A percentile compares a stretch with the other conserved stretches of the same genome.
Evolutionary conservation across 2,329 filamentous ascomycete genomes (phyloP).

Genomic region (Knufia petricola): DNA sequence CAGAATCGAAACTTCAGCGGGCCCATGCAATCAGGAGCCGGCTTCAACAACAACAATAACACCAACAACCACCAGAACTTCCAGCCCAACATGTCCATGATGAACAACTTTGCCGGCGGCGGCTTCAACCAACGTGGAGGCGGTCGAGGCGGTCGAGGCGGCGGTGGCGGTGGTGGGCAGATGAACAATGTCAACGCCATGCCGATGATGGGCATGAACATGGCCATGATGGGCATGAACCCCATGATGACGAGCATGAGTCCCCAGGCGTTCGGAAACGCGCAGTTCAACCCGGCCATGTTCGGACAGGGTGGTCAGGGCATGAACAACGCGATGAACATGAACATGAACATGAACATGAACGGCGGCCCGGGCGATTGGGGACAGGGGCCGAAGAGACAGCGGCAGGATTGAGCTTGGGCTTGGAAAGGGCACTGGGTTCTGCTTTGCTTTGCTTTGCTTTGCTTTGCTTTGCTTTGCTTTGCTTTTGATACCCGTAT

Average conservation of each 20-base stretch:
- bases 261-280: conserved; percentile 10
- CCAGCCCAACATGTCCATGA: conserved; percentile 42
- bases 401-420: conserved; percentile 67
- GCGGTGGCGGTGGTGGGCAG: conserved; percentile 42
- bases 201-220: conserved; percentile 42
- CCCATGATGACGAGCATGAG: conserved; percentile 4
- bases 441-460: too few relatives aligned
- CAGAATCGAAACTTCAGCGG: conserved; percentile 40
- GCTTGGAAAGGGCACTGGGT: too few relatives aligned
- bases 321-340: conserved; percentile 9
- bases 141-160: conserved; percentile 42
- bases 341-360: conserved; percentile 9
- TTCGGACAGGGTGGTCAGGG: conserved; percentile 45
- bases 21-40: conserved; percentile 31
- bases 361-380: conserved; percentile 47
- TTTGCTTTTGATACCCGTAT: too few relatives aligned
- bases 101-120: conserved; percentile 42
- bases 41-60: too few relatives aligned
- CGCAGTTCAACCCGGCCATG: conserved; percentile 61
- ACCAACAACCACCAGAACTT: conserved; percentile 46
- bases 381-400: conserved; percentile 73
- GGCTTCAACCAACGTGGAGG: conserved; percentile 46
- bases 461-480: too few relatives aligned
- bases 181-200: conserved; percentile 49
- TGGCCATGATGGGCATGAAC: conserved; percentile 17